Percentiles rank a stretch among this genome's conserved stretches.
These are phyloP conservation scores for Botrytis pseudocinerea DNA, from an alignment of 2,329 filamentous ascomycete species.

Conservation along the genomic window DNA sequence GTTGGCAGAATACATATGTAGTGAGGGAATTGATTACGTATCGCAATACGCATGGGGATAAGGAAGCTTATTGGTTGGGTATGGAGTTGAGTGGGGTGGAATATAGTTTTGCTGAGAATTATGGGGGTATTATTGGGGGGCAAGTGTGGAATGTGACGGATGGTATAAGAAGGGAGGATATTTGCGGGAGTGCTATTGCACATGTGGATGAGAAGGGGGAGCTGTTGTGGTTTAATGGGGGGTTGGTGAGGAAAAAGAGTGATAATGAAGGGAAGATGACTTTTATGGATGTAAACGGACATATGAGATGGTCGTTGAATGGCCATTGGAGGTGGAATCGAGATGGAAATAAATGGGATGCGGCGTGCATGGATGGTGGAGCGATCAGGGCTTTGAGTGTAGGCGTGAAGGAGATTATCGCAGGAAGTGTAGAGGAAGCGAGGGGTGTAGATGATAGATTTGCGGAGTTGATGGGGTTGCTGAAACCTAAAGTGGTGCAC, in stretches of 20 bases:
- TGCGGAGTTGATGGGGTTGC: neutral
- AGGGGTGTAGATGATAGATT: neutral
- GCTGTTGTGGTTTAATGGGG: neutral
- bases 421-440: neutral
- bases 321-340: neutral
- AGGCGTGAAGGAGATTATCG: neutral
- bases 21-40: slow-evolving; percentile 47
- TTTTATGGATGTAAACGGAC: neutral
- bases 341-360: neutral
- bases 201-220: neutral
- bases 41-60: slow-evolving; percentile 47
- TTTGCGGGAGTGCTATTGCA: neutral
- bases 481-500: neutral
- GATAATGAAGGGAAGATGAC: neutral
- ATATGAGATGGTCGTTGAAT: neutral
- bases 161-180: neutral
- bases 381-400: neutral
- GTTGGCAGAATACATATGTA: slow-evolving; percentile 48
- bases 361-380: neutral
- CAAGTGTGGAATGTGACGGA: slow-evolving; percentile 10
- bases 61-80: slow-evolving; percentile 50
- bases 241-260: neutral
- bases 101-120: slow-evolving; percentile 47
- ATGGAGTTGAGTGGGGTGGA: slow-evolving; percentile 44
- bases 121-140: slow-evolving; percentile 47